phyloP scores from a whole-genome alignment of 2,329 filamentous ascomycete species.

The Aspergillus sp. region DNA sequence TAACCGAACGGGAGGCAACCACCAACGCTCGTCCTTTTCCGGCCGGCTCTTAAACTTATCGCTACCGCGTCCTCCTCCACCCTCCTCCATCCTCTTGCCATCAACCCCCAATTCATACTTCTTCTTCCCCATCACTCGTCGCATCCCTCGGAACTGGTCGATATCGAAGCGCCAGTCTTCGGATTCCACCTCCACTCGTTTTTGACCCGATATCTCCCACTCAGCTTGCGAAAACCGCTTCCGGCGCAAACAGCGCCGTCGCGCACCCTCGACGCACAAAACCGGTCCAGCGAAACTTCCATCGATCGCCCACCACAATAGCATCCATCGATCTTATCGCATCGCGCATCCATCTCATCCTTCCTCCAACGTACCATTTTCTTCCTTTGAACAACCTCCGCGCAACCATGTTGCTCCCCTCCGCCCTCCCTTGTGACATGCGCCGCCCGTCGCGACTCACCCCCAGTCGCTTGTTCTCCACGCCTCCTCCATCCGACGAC shows the following conservation, averaged over 20 bases:
- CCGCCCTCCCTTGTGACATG: constrained; percentile 46
- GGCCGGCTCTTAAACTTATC: constrained; percentile 22
- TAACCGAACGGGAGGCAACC: not conserved
- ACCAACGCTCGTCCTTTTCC: constrained; percentile 9
- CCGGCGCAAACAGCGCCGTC: constrained; percentile 33
- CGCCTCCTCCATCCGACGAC: constrained; percentile 39
- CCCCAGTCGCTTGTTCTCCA: constrained; percentile 36
- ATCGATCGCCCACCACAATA: constrained; percentile 8
- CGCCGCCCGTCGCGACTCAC: constrained; percentile 38
- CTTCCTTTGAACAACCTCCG: not conserved
- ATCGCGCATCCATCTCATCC: constrained; percentile 7
- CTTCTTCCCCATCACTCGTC: constrained; percentile 51
- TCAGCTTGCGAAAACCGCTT: constrained; percentile 23
- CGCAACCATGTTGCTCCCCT: constrained; percentile 45
- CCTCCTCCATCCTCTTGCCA: constrained; percentile 11
- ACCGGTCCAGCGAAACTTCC: not conserved
- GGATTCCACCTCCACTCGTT: constrained; percentile 15
- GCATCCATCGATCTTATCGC: constrained; percentile 6
- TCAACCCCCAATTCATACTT: constrained; percentile 7
- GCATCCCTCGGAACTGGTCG: constrained; percentile 24
- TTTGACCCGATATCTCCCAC: constrained; percentile 13
- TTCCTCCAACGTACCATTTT: not conserved
- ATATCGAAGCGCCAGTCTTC: constrained; percentile 23
- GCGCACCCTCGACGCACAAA: constrained; percentile 24
- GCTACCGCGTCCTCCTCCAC: constrained; percentile 11